Percentiles rank a stretch among this genome's conserved stretches.
phyloP scores from a whole-genome alignment of 192 early-diverging fungal genomes.

The Chytriomyces sp. region DNA sequence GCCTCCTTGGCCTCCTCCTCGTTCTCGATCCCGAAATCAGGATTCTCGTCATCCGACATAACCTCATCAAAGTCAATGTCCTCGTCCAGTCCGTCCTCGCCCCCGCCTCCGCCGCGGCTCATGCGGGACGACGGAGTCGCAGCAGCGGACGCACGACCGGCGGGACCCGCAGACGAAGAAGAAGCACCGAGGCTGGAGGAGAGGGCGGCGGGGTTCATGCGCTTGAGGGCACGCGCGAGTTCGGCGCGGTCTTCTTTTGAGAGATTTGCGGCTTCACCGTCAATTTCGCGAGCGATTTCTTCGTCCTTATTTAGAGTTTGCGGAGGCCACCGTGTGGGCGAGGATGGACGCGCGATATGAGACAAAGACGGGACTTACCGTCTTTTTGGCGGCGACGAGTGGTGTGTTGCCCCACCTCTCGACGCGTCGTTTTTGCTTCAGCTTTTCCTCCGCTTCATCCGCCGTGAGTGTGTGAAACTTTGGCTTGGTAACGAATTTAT shows the following conservation, averaged over 20 bases:
- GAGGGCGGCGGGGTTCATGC: constrained; percentile 2
- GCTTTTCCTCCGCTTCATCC: constrained; percentile 54
- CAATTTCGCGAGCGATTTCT: constrained; percentile 11
- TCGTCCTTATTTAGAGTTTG: constrained; percentile 2
- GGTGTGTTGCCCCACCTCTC: constrained; percentile 18
- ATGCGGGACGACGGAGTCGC: background rate
- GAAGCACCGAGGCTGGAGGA: background rate
- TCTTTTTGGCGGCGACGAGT: constrained; percentile 41
- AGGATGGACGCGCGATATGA: background rate
- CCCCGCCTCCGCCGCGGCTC: background rate
- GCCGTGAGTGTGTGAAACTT: constrained; percentile 49
- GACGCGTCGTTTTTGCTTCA: constrained; percentile 32
- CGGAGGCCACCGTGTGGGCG: background rate
- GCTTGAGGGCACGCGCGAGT: background rate
- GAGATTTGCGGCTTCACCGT: constrained; percentile 21
- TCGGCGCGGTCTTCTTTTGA: constrained; percentile 22
- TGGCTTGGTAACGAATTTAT: constrained; percentile 47
- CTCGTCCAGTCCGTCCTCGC: constrained; percentile 34
- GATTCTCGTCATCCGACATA: constrained; percentile 53
- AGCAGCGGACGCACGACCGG: background rate
- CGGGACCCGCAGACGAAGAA: background rate
- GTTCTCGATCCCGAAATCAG: constrained; percentile 54
- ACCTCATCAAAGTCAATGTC: constrained; percentile 51
- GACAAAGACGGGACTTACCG: background rate
- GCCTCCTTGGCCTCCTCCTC: constrained; percentile 56